A percentile compares a stretch with the other conserved stretches of the same genome.
phyloP scores from a whole-genome alignment of 148 eudicot species.

The Vaccinium vitisidaea region DNA sequence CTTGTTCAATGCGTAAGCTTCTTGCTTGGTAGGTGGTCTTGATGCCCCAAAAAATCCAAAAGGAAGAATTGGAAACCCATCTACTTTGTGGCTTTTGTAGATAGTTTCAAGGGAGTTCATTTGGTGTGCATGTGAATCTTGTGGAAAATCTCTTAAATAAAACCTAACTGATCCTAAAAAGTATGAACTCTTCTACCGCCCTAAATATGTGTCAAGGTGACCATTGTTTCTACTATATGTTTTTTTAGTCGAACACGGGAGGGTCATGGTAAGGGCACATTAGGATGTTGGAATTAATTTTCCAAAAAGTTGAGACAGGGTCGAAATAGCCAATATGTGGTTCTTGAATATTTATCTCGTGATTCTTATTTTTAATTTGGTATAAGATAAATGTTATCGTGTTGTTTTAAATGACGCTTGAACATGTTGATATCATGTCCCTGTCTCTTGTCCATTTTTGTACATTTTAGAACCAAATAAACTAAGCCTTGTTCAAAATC shows the following conservation, averaged over 20 bases:
- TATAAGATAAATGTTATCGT: neutral
- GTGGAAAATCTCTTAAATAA: neutral
- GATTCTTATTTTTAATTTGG: neutral
- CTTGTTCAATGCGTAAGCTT: neutral
- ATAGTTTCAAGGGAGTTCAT: neutral
- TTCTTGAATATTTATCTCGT: neutral
- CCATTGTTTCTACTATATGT: neutral
- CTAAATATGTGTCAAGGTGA: neutral
- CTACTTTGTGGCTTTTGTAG: neutral
- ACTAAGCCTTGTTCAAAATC: neutral
- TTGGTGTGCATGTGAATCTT: neutral
- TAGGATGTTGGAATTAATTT: neutral
- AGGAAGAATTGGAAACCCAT: neutral
- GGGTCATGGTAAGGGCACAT: neutral
- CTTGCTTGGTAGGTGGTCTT: neutral
- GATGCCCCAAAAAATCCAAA: neutral
- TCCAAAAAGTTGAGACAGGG: neutral
- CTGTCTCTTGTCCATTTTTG: neutral
- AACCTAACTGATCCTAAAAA: neutral
- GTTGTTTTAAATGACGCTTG: neutral
- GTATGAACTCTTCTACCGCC: neutral
- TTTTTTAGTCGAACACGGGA: neutral
- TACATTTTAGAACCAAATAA: neutral
- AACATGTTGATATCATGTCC: neutral
- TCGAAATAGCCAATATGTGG: neutral